Conservation (phyloP, 345 rosid genomes). For the Durio zibethinus region DNA sequence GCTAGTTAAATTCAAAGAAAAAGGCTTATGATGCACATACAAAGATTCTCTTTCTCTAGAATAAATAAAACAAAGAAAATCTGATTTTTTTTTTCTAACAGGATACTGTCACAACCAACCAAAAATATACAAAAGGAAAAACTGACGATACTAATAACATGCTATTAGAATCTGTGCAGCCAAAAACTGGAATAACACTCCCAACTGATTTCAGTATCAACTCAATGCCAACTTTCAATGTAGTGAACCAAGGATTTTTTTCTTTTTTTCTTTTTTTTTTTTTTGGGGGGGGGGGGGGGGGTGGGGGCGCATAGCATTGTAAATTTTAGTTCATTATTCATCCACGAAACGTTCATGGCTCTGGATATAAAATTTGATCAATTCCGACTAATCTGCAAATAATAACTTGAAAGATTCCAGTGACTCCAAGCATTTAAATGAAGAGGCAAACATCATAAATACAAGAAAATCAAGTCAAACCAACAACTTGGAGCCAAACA, state of each 20-base stretch:
- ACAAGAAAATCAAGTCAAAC: constrained; percentile 20
- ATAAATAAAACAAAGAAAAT: not conserved
- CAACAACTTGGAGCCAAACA: constrained; percentile 22
- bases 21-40: not conserved
- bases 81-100: not conserved
- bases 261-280: not conserved
- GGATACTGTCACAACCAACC: not conserved
- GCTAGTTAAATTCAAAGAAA: not conserved
- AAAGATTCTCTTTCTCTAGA: not conserved
- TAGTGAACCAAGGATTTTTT: not conserved
- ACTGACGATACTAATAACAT: not conserved
- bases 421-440: constrained; percentile 17
- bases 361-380: constrained; percentile 7
- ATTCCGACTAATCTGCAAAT: constrained; percentile 29
- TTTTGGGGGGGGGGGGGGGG: too few species aligned
- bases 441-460: constrained; percentile 14
- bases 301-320: not conserved
- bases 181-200: constrained; percentile 14
- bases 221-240: not conserved
- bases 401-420: constrained; percentile 16
- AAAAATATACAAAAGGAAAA: not conserved
- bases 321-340: constrained; percentile 15
- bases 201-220: not conserved
- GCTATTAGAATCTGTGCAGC: constrained; percentile 20
- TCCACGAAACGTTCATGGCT: constrained; percentile 23